phyloP scores from a whole-genome alignment of 1,139 yeast genomes.

The Taphrina communis region DNA sequence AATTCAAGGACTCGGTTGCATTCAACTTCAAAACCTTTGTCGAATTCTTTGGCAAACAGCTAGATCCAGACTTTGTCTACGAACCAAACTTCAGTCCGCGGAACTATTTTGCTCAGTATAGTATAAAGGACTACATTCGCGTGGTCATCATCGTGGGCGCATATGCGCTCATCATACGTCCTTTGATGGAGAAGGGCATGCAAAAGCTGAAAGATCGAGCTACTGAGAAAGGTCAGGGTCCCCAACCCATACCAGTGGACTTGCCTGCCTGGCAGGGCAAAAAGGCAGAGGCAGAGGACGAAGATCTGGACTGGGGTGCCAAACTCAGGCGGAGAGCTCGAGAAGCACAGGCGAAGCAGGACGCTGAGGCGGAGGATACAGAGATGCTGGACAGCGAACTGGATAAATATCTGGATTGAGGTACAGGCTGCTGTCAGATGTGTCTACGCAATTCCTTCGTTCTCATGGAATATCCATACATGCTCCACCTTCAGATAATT shows the following conservation, averaged over 20 bases:
- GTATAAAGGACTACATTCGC: constrained; percentile 26
- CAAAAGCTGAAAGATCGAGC: constrained; percentile 33
- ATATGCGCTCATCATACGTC: constrained; percentile 36
- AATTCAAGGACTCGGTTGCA: not conserved
- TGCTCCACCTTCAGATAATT: too few relatives aligned
- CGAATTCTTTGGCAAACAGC: constrained; percentile 35
- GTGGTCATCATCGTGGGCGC: constrained; percentile 36
- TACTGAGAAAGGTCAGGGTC: constrained; percentile 29
- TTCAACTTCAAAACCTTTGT: constrained; percentile 22
- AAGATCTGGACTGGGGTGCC: constrained; percentile 36
- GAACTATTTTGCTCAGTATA: constrained; percentile 29
- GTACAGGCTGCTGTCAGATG: not conserved
- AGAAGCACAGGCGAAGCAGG: constrained; percentile 32
- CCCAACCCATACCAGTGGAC: constrained; percentile 39
- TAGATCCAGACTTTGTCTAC: constrained; percentile 38
- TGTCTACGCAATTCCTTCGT: too few relatives aligned
- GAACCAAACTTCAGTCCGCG: constrained; percentile 37
- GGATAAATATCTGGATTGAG: constrained; percentile 37
- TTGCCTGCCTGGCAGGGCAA: constrained; percentile 38
- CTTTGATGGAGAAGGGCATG: constrained; percentile 34
- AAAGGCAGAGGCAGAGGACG: constrained; percentile 22
- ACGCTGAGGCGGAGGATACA: constrained; percentile 28
- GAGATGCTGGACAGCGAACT: constrained; percentile 38
- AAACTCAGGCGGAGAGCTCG: constrained; percentile 28
- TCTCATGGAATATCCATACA: not conserved